Conservation (phyloP, 169 alveolate genomes). For the Plasmodium billcollinsi region DNA sequence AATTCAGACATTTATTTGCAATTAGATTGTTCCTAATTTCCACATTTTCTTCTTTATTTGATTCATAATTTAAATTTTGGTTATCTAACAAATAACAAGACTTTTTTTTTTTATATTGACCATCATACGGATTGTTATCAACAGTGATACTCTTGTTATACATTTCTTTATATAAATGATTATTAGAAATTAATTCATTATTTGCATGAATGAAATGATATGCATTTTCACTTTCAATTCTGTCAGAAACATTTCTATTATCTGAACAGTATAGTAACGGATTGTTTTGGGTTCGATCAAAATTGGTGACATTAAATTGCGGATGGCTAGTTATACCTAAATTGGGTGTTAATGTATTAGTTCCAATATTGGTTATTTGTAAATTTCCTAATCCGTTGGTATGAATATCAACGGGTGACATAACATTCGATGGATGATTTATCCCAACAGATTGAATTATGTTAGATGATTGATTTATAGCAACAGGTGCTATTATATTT, state of each 20-base stretch:
- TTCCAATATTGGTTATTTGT: neutral
- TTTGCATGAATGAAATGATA: neutral
- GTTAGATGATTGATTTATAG: too few species aligned
- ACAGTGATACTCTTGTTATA: neutral
- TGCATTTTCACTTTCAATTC: neutral
- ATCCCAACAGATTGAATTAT: too few species aligned
- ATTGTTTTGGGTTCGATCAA: too few species aligned
- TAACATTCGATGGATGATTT: too few species aligned
- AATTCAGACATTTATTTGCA: neutral
- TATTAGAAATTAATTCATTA: conserved; percentile 9
- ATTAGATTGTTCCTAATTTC: neutral
- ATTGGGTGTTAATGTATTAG: neutral
- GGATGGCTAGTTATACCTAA: neutral
- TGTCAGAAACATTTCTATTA: neutral
- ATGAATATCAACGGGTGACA: neutral
- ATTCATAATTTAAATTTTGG: neutral
- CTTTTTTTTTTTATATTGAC: neutral
- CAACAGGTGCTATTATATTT: too few species aligned
- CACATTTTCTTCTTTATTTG: neutral
- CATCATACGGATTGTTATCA: neutral
- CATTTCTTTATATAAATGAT: conserved; percentile 2
- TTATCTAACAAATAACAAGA: conserved; percentile 6
- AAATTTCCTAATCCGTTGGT: neutral
- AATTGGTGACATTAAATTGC: neutral
- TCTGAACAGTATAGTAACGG: neutral